phyloP scores from a whole-genome alignment of 352 stramenopile genomes.

The Globisporangium nodosum region DNA sequence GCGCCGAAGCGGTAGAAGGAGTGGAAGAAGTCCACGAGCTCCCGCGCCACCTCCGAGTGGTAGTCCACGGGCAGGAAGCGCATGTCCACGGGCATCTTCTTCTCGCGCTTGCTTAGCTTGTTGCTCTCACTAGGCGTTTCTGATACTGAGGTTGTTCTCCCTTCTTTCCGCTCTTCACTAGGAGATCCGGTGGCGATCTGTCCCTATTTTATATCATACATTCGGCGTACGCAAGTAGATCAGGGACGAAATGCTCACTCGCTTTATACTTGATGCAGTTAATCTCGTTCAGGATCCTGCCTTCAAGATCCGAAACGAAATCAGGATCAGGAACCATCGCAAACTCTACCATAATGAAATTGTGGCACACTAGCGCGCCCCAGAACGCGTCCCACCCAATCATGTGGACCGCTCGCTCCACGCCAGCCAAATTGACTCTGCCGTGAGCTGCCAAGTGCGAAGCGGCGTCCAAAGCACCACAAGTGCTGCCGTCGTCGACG shows the following conservation, averaged over 20 bases:
- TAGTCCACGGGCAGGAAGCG: constrained; percentile 61
- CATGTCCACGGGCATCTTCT: constrained; percentile 18
- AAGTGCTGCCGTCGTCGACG: no score
- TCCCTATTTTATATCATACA: no score
- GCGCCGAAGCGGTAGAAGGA: constrained; percentile 72
- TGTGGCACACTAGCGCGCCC: not conserved
- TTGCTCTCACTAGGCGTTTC: not conserved
- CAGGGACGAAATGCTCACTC: no score
- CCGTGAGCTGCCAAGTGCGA: not conserved
- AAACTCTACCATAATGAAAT: not conserved
- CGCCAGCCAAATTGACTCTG: constrained; percentile 1
- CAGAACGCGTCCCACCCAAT: not conserved
- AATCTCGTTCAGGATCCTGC: no score
- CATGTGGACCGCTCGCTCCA: not conserved
- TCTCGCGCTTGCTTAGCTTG: not conserved
- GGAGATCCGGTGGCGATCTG: no score
- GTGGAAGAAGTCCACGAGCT: constrained; percentile 74
- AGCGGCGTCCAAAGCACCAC: not conserved
- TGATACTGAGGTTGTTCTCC: not conserved
- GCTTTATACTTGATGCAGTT: no score
- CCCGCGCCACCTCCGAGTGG: constrained; percentile 55
- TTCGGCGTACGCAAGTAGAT: no score
- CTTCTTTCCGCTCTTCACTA: no score
- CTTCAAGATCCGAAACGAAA: no score
- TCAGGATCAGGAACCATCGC: not conserved